phyloP scores from a whole-genome alignment of 306 rosid species.

The Trifolium dubium region DNA sequence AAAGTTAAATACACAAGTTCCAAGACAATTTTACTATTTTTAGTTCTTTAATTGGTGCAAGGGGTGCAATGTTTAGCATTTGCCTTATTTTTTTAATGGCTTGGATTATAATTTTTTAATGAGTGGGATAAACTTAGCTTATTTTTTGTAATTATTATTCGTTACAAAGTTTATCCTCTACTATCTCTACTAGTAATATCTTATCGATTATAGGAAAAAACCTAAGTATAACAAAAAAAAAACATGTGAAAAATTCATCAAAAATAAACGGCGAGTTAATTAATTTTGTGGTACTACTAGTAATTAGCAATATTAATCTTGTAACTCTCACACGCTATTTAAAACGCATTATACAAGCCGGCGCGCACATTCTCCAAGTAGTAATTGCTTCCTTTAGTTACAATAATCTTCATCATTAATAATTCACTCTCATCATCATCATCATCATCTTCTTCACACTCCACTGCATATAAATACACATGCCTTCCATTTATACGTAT shows the following conservation, averaged over 20 bases:
- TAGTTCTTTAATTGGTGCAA: no score
- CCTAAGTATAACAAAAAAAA: background rate
- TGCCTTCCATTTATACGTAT: conserved; percentile 22
- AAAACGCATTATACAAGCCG: conserved; percentile 60
- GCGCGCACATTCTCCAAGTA: conserved; percentile 63
- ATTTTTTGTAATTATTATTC: no score
- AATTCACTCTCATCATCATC: conserved; percentile 1
- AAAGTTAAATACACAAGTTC: no score
- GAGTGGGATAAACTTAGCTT: no score
- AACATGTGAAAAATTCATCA: background rate
- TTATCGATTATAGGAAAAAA: no score
- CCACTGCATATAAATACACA: conserved; percentile 38
- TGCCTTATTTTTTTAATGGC: no score
- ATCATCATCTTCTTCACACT: conserved; percentile 7
- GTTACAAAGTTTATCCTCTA: no score
- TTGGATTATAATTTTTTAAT: no score
- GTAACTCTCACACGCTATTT: conserved; percentile 63
- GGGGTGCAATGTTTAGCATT: no score
- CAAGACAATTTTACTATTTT: no score
- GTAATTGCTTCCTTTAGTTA: conserved; percentile 32
- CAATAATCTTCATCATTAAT: conserved; percentile 35
- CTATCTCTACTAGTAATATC: no score
- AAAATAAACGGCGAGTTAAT: conserved; percentile 1
- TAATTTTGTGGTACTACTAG: background rate
- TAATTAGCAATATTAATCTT: conserved; percentile 44